Base-by-base conservation (phyloP, 1,284 basidiomycete genomes). In the Naganishia sp. region DNA sequence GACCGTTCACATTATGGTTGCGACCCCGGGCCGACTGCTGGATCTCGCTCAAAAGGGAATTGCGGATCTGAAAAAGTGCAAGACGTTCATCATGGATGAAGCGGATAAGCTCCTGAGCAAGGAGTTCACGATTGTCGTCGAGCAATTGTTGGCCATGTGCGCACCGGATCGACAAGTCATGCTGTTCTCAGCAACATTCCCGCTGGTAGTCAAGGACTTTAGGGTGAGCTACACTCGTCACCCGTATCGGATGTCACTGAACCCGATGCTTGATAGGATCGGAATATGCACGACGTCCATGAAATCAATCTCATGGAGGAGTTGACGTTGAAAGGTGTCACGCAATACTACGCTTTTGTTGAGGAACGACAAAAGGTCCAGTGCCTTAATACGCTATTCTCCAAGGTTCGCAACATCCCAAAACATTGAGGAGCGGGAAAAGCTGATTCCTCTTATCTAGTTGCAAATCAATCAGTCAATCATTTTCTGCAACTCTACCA, bases 261-360 rank as follows among this genome's bases (percentile, higher is more conserved):
- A 11, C 28, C 57, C 25, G 18, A 17, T 53, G 7, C n/a, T 10
- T 3, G 68, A 6, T 71, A 94, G 92, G 94, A 97, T 77, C 95
- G 96, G 80, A 91, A 98, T 83, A 98, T 99, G 95, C 88, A 87
- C 70, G 87, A 89, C 71, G 94, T 95, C 9, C 90, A 96, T 81
- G 94, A 97, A 81, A 96, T 98, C 82, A 99, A 99, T 82, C 88
- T 99, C 78, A 99, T 99, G 96, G 96, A 99, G 76, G 95, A 99
- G 84, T 88, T 99, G 71, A 99, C 95, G 43, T 84, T 99, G 64
- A 92, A 92, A 73, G 95, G 95, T 85, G 96, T 99, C 63, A 98
- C 95, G 35, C 95, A 99, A 84, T 99, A 96, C 81, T 99, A 99
- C 78, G 95, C 95, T 71, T 99, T 94, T 79, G 92, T 99, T 76